Conservation (phyloP, 2,329 filamentous ascomycete species). For the Didymella pomorum region DNA sequence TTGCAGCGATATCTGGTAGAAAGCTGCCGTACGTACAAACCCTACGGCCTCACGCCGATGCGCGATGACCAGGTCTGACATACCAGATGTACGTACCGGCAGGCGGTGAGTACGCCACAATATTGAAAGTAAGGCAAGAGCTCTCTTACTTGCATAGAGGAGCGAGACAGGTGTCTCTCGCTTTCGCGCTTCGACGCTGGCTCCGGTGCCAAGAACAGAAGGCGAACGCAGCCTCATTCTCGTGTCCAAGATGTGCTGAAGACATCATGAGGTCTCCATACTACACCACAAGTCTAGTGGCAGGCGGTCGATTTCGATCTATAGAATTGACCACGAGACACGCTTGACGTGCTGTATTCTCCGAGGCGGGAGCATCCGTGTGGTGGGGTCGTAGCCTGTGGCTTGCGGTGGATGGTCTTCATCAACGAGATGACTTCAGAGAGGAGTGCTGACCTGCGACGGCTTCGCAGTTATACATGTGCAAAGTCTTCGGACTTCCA, state of each 20-base stretch:
- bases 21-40: background rate
- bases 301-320: background rate
- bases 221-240: constrained; percentile 16
- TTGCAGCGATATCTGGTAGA: constrained; percentile 1
- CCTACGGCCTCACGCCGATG: background rate
- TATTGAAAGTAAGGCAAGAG: constrained; percentile 27
- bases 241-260: constrained; percentile 11
- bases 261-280: constrained; percentile 7
- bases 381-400: background rate
- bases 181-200: constrained; percentile 3
- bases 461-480: constrained; percentile 10
- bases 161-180: constrained; percentile 10
- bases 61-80: constrained; percentile 14
- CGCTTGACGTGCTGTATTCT: background rate
- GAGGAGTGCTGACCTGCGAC: background rate
- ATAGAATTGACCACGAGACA: background rate
- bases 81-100: constrained; percentile 9
- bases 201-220: background rate
- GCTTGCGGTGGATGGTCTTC: background rate
- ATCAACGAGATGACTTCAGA: background rate
- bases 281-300: background rate
- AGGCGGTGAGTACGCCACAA: constrained; percentile 35
- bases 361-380: background rate
- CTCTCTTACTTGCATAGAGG: constrained; percentile 29
- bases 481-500: constrained; percentile 7